Percentiles rank a stretch among this genome's conserved stretches.
Evolutionary conservation across 2,329 filamentous ascomycete genomes (phyloP).

Genomic region (Magnaporthales sp.): DNA sequence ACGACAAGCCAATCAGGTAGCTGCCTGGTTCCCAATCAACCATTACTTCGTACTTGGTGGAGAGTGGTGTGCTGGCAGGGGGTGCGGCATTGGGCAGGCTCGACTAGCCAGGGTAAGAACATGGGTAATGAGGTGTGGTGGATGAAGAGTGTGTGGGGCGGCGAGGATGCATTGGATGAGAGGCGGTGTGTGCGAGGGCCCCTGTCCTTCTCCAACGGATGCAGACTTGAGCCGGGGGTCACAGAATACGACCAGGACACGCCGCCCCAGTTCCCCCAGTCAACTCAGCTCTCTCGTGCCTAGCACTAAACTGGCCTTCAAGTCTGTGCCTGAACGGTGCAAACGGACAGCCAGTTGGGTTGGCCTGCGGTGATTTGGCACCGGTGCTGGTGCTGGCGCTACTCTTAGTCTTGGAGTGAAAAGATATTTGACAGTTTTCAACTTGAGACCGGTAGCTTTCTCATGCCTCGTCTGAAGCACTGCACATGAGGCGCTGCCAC

Average conservation of each 20-base stretch:
- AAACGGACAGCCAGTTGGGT: neutral
- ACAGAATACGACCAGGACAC: neutral
- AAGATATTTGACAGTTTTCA: neutral
- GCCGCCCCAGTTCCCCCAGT: neutral
- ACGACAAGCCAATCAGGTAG: neutral
- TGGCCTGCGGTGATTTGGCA: neutral
- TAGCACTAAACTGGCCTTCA: neutral
- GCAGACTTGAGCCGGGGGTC: neutral
- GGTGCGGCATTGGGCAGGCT: neutral
- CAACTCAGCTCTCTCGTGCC: neutral
- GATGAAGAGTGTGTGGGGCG: slow-evolving; percentile 5
- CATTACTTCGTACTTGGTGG: neutral
- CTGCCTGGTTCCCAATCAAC: neutral
- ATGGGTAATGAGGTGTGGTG: neutral
- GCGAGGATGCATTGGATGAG: slow-evolving; percentile 1
- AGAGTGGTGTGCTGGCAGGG: neutral
- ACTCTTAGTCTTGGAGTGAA: neutral
- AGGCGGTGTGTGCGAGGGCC: slow-evolving; percentile 6
- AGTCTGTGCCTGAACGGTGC: neutral
- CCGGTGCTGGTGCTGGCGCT: neutral
- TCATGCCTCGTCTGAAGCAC: slow-evolving; percentile 6
- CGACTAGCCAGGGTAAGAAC: neutral
- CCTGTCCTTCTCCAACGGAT: slow-evolving; percentile 1
- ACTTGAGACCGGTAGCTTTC: slow-evolving; percentile 6
- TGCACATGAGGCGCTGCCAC: neutral